Evolutionary conservation across 148 eudicot species (phyloP), one percentile per base, ranked within the genome.

Genomic region (Salicornia ramosissima): DNA sequence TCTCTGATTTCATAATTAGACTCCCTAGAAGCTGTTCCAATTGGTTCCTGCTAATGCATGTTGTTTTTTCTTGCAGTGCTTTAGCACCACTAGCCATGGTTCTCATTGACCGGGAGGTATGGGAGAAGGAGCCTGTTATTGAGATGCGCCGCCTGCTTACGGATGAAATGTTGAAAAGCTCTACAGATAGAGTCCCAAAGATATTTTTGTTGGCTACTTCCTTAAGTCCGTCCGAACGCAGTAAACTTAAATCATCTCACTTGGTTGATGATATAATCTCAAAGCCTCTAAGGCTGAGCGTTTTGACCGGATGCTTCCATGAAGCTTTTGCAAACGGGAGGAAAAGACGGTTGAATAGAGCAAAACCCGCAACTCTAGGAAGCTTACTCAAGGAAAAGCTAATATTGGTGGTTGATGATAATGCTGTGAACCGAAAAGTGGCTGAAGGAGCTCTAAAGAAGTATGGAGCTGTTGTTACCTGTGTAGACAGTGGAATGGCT

Each of bases 361-460:
- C 34, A 12, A 79, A 76, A 78, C 81, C 85, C 66, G 54, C 80
- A 6, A 72, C 71, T 55, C 81, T 87, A 6, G 81, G 82, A 34
- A 83, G 29, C 67, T 76, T 90, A 39, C 83, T 93, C 0, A 80
- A 59, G 52, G 82, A 78, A 39, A 93, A 78, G 65, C 77, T 75
- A 43, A 85, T 89, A 24, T 72, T 89, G 72, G 96, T 89, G 52
- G 91, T 89, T 11, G 96, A 89, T 80, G 96, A 89, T 78, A 87
- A 89, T 75, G 73, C 57, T 13, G 96, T 89, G 36, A 89, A 89
- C 66, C 74, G 89, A 31, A 80, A 83, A 74, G 96, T 89, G 50
- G 96, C 96, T 0, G 91, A 79, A 82, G 91, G 88, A 36, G 91
- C 91, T 65, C 77, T 89, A 39, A 89, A 82, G 73, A 87, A 90